Conservation (phyloP, 1,284 basidiomycete genomes). For the Trametes hirsuta region DNA sequence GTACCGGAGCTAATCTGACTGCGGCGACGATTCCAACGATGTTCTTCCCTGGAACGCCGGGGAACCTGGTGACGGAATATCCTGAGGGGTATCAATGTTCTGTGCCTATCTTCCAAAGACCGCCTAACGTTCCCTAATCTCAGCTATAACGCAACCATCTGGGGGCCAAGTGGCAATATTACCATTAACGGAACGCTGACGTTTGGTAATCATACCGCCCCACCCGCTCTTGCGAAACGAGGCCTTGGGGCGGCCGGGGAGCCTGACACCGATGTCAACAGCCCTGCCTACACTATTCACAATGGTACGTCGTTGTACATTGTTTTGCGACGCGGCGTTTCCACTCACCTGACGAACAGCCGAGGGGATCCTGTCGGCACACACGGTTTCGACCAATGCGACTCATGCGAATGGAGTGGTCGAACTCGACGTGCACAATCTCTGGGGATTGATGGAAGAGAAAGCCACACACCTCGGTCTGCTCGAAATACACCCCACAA, state of each 20-base stretch:
- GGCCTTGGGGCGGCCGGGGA: constrained; percentile 50
- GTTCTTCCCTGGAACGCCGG: constrained; percentile 55
- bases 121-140: neutral
- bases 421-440: constrained; percentile 66
- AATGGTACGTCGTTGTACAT: constrained; percentile 36
- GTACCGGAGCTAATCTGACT: constrained; percentile 55
- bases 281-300: constrained; percentile 72
- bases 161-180: constrained; percentile 74
- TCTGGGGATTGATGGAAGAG: constrained; percentile 70
- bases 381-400: constrained; percentile 62
- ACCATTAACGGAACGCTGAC: constrained; percentile 70
- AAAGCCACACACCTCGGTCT: constrained; percentile 61
- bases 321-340: too few species aligned
- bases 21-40: constrained; percentile 49
- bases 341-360: neutral
- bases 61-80: constrained; percentile 54
- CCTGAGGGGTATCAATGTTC: constrained; percentile 53
- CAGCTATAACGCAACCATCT: constrained; percentile 37
- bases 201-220: constrained; percentile 51
- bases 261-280: constrained; percentile 51
- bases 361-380: constrained; percentile 40
- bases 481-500: constrained; percentile 50
- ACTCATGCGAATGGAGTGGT: constrained; percentile 56
- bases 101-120: neutral
- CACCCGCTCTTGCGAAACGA: constrained; percentile 40